These are phyloP conservation scores for Acer yangbiense DNA, from an alignment of 345 rosid species.

Conservation along the genomic window DNA sequence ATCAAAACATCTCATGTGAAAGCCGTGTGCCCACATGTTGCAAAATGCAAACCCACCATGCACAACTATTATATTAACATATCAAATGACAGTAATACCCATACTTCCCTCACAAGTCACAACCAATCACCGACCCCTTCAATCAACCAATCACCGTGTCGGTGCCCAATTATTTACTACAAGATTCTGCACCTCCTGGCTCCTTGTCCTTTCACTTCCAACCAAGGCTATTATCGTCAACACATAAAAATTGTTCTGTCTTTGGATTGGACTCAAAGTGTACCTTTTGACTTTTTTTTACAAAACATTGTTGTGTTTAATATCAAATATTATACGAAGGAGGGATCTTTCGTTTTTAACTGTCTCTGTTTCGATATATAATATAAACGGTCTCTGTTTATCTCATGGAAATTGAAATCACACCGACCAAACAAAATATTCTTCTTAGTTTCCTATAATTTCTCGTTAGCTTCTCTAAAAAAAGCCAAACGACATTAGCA, in stretches of 20 bases:
- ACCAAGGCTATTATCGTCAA: conserved; percentile 9
- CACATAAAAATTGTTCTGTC: neutral
- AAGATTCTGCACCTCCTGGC: neutral
- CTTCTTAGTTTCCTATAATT: too few relatives aligned
- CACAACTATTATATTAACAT: too few relatives aligned
- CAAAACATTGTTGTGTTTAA: neutral
- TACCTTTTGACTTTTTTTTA: neutral
- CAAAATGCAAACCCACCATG: too few relatives aligned
- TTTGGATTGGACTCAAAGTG: neutral
- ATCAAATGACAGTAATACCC: conserved; percentile 8
- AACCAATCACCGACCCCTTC: conserved; percentile 4
- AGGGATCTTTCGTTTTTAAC: neutral
- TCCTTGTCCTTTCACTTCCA: neutral
- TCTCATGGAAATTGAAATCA: neutral
- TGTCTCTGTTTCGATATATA: neutral
- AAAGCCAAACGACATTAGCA: too few relatives aligned
- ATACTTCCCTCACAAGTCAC: neutral
- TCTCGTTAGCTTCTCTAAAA: too few relatives aligned
- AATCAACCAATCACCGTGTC: conserved; percentile 3
- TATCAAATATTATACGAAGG: too few relatives aligned
- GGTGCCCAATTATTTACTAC: neutral
- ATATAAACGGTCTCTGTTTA: neutral
- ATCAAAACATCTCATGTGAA: too few relatives aligned
- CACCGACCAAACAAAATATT: too few relatives aligned
- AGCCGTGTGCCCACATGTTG: too few relatives aligned